Conservation (phyloP, 768 basidiomycete genomes). For the Rhodotorula paludigena region DNA sequence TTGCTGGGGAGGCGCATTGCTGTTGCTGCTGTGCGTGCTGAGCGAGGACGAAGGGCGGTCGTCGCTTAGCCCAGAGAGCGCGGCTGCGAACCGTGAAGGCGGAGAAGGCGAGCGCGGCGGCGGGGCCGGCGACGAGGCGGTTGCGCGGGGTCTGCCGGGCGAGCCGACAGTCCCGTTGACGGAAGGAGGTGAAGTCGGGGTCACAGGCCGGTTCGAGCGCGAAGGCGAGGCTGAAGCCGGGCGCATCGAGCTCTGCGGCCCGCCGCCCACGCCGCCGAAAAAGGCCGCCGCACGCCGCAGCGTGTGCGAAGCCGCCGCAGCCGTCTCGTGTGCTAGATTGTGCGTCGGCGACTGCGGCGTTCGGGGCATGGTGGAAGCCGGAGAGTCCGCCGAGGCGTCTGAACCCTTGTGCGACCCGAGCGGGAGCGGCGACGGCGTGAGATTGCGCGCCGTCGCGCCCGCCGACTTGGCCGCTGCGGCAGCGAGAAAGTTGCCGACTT, state of each 20-base stretch:
- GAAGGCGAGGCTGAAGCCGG: too few relatives aligned
- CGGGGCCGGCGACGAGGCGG: background rate
- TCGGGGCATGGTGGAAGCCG: too few relatives aligned
- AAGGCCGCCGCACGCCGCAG: slow-evolving; percentile 26
- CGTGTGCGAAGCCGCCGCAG: slow-evolving; percentile 15
- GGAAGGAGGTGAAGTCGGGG: too few relatives aligned
- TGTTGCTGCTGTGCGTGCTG: slow-evolving; percentile 37
- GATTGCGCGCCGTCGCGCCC: background rate
- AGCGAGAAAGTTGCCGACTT: slow-evolving; percentile 21
- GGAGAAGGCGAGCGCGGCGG: background rate
- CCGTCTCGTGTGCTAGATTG: slow-evolving; percentile 16
- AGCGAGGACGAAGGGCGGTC: slow-evolving; percentile 23
- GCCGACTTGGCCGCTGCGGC: slow-evolving; percentile 8
- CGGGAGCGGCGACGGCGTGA: background rate
- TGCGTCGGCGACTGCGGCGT: too few relatives aligned
- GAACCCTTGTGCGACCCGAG: too few relatives aligned
- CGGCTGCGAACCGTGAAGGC: slow-evolving; percentile 21
- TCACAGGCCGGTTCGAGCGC: too few relatives aligned
- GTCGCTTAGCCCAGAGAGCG: slow-evolving; percentile 58
- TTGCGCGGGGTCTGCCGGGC: too few relatives aligned
- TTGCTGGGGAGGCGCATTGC: slow-evolving; percentile 48
- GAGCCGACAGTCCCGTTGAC: background rate
- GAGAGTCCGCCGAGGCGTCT: too few relatives aligned
- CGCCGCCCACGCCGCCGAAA: slow-evolving; percentile 5
- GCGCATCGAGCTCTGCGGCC: background rate